These are phyloP conservation scores for Euphorbia lathyris DNA, from an alignment of 345 rosid genomes.

Conservation along the genomic window DNA sequence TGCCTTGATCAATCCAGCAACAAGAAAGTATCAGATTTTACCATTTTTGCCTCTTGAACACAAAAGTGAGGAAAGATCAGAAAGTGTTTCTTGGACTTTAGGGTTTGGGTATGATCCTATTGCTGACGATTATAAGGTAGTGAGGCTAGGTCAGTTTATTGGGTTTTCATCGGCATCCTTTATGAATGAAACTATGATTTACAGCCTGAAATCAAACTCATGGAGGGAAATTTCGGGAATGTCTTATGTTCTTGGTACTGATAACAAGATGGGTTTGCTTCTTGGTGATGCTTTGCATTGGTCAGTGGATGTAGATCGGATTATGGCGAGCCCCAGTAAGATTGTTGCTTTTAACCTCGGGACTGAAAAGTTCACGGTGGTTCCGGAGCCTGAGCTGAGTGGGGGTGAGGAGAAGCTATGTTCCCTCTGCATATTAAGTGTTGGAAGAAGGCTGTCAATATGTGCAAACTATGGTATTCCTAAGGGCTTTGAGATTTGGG, in stretches of 20 bases:
- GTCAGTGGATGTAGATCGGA: background rate
- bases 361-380: background rate
- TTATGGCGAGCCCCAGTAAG: background rate
- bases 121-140: background rate
- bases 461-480: background rate
- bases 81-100: background rate
- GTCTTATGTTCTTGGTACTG: background rate
- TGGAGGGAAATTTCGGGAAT: background rate
- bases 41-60: background rate
- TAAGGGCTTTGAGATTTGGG: conserved; percentile 4
- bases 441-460: background rate
- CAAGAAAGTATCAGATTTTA: background rate
- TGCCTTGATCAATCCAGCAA: background rate
- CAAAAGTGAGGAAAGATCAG: no score
- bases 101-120: conserved; percentile 4
- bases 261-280: background rate
- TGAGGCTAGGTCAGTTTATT: background rate
- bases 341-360: conserved; percentile 6
- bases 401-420: background rate
- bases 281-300: conserved; percentile 6
- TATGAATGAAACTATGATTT: background rate
- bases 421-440: background rate
- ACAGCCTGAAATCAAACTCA: background rate
- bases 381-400: background rate
- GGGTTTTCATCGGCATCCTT: background rate